These are phyloP conservation scores for Leucaena leucocephala DNA, from an alignment of 306 rosid species.

Conservation along the genomic window DNA sequence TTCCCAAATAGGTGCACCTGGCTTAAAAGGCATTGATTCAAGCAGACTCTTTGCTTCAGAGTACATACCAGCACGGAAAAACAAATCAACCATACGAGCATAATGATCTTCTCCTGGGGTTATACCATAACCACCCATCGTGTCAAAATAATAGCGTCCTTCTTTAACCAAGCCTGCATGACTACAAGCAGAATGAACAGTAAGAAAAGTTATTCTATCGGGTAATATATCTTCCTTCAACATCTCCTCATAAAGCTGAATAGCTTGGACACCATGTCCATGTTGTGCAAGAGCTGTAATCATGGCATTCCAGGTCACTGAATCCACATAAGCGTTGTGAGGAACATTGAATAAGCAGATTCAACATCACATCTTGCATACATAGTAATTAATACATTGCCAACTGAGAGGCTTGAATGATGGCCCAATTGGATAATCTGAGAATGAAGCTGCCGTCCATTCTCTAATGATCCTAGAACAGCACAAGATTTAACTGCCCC, in stretches of 20 bases:
- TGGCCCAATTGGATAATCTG: conserved; percentile 31
- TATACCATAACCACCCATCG: conserved; percentile 31
- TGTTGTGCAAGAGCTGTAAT: conserved; percentile 6
- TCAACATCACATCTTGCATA: conserved; percentile 8
- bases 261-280: conserved; percentile 32
- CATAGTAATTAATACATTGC: conserved; percentile 2
- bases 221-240: conserved; percentile 34
- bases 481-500: conserved; percentile 54
- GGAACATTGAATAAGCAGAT: conserved; percentile 1
- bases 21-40: conserved; percentile 34
- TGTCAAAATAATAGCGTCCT: conserved; percentile 26
- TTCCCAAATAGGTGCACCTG: conserved; percentile 36
- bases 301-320: conserved; percentile 13
- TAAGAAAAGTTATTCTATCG: conserved; percentile 36
- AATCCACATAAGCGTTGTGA: not conserved
- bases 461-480: conserved; percentile 45
- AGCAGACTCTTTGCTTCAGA: conserved; percentile 23
- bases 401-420: conserved; percentile 31
- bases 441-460: conserved; percentile 39
- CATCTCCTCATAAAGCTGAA: conserved; percentile 32
- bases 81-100: conserved; percentile 37
- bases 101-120: conserved; percentile 37
- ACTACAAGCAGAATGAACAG: conserved; percentile 23
- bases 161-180: conserved; percentile 35
- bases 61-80: conserved; percentile 30